Base-by-base conservation (phyloP, 768 basidiomycete species). In the Multifurca ochricompacta region DNA sequence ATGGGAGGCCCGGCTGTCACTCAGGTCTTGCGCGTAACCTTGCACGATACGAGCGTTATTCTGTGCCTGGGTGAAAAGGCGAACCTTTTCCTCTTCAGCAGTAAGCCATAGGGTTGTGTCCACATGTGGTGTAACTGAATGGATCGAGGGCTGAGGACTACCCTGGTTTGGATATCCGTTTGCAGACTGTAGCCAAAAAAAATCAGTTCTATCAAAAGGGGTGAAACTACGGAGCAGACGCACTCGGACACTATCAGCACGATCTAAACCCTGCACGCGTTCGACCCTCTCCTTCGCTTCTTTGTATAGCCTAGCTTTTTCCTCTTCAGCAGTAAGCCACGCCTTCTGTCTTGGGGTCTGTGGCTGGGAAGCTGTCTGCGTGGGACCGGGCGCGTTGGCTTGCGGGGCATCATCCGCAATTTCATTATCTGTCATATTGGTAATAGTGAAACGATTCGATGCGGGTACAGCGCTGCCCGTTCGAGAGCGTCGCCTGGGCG, bases 41-140 rank as follows among this genome's bases (percentile, higher is more conserved):
- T 85, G 86, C 4, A 77, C 77, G 48, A 73, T 75, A 51, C 72
- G 74, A 2, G 81, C 88, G n/a, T 77, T 81, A 1, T 76, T 79
- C 62, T 83, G 82, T 0, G 88, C 87, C 45, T 80, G 66, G 46
- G 84, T 73, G 66, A 77, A 89, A n/a, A 88, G 64, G n/a, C 77
- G 73, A 1, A 76, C 68, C 62, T 91, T 91, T 65, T 91, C 89
- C 51, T 82, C 78, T 67, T 89, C 88, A 0, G 90, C 86, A 1
- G 82, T 76, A 6, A 72, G 72, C 85, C 85, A 90, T 35, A 66
- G 65, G 28, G 49, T 51, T 18, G 55, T 11, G 27, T 48, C 39
- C 19, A 51, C 30, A 10, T 59, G 50, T 21, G 51, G 44, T 27
- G 44, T 9, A 18, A 45, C 32, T 42, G 59, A 56, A 30, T 54